These are phyloP conservation scores for Talaromyces islandicus DNA, from an alignment of 2,329 filamentous ascomycete genomes.

Conservation along the genomic window DNA sequence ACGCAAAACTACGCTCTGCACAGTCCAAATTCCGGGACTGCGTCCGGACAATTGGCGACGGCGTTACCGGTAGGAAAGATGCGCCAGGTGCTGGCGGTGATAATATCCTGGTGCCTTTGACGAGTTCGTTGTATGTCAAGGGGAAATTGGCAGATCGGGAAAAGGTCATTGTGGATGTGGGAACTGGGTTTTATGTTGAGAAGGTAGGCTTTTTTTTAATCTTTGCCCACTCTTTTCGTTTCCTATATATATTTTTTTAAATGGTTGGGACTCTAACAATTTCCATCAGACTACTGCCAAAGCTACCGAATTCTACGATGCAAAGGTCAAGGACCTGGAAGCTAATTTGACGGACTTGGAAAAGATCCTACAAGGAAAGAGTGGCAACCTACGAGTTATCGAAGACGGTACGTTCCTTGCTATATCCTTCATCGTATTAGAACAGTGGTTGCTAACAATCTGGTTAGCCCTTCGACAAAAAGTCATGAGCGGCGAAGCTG, in stretches of 20 bases:
- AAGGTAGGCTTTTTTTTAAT: constrained; percentile 58
- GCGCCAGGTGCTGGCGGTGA: constrained; percentile 24
- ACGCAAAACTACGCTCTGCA: constrained; percentile 80
- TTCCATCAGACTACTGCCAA: constrained; percentile 46
- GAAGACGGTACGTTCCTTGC: constrained; percentile 65
- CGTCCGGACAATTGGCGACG: constrained; percentile 65
- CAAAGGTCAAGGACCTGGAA: constrained; percentile 61
- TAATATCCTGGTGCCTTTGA: constrained; percentile 81
- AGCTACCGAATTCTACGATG: constrained; percentile 61
- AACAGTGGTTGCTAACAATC: constrained; percentile 16
- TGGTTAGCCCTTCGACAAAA: constrained; percentile 46
- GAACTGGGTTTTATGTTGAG: constrained; percentile 90
- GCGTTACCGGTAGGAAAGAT: constrained; percentile 39
- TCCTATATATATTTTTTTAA: background rate
- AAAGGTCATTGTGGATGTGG: constrained; percentile 82
- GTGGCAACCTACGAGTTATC: constrained; percentile 74
- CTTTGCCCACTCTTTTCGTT: too few species aligned
- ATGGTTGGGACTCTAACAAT: background rate
- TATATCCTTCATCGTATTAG: background rate
- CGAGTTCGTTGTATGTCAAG: constrained; percentile 88
- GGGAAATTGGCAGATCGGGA: constrained; percentile 69
- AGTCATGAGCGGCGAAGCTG: constrained; percentile 41
- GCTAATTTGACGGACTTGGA: constrained; percentile 63
- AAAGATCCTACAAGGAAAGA: constrained; percentile 67
- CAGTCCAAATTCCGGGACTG: constrained; percentile 92